Conservation (phyloP, 2,329 filamentous ascomycete genomes). For the Bisporella sp. region DNA sequence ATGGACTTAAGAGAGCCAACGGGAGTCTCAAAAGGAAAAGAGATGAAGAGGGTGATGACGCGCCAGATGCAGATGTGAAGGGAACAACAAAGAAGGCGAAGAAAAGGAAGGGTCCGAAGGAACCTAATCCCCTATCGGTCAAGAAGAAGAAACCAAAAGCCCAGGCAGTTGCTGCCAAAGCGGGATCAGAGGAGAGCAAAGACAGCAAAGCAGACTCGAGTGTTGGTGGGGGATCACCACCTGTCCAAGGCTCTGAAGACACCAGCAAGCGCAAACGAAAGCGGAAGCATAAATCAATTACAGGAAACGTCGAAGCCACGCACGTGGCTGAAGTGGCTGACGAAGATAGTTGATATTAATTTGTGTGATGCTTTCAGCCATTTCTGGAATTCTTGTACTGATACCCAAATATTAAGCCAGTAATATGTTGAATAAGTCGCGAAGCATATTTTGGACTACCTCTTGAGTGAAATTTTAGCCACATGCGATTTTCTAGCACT, state of each 20-base stretch:
- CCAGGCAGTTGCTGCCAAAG: too few species aligned
- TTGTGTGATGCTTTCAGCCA: not conserved
- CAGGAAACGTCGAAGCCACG: constrained; percentile 10
- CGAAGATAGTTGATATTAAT: constrained; percentile 5
- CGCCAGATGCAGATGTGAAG: constrained; percentile 11
- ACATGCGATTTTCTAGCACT: too few species aligned
- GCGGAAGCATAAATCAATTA: constrained; percentile 28
- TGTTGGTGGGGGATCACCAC: constrained; percentile 2
- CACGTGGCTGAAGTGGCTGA: constrained; percentile 4
- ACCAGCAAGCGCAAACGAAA: constrained; percentile 31
- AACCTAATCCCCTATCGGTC: constrained; percentile 63
- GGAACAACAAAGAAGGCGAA: constrained; percentile 36
- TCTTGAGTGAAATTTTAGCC: too few species aligned
- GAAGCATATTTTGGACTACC: too few species aligned
- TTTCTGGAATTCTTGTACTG: too few species aligned
- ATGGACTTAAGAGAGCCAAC: constrained; percentile 51
- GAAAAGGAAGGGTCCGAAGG: constrained; percentile 55
- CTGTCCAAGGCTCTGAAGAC: constrained; percentile 15
- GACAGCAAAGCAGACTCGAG: constrained; percentile 22
- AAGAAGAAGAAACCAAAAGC: constrained; percentile 49
- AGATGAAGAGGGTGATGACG: constrained; percentile 19
- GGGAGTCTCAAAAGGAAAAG: constrained; percentile 33
- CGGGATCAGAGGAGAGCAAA: constrained; percentile 12
- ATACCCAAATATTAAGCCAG: too few species aligned
- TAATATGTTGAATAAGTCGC: too few species aligned